Percentiles rank a stretch among this genome's conserved stretches.
Conservation (phyloP, 352 stramenopile genomes). For the Peronosclerospora sorghi region DNA sequence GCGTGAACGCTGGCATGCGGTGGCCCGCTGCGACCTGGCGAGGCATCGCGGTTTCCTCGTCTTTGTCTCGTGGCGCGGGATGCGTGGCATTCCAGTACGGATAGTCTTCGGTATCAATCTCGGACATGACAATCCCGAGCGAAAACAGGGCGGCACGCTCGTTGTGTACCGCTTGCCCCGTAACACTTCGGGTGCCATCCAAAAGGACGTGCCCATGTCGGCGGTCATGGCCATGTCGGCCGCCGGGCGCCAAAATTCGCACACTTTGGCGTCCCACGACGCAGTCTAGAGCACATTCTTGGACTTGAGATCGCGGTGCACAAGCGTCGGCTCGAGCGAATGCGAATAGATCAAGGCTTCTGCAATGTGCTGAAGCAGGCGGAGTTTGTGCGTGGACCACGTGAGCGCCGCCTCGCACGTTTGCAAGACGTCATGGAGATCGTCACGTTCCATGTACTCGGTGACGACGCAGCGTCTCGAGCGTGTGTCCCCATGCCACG, state of each 20-base stretch:
- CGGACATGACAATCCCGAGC: conserved; percentile 37
- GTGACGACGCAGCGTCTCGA: conserved; percentile 45
- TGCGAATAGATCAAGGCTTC: conserved; percentile 58
- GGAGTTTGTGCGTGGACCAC: conserved; percentile 43
- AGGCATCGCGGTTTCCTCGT: conserved; percentile 48
- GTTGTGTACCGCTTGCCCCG: conserved; percentile 33
- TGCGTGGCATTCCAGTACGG: conserved; percentile 47
- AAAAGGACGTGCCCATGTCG: conserved; percentile 55
- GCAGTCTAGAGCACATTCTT: conserved; percentile 38
- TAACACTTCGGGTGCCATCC: conserved; percentile 56
- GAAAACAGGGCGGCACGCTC: conserved; percentile 44
- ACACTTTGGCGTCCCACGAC: conserved; percentile 56
- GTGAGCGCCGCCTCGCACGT: conserved; percentile 33
- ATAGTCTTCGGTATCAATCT: conserved; percentile 58
- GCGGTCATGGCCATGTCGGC: conserved; percentile 46
- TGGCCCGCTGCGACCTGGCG: conserved; percentile 40
- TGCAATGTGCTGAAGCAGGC: conserved; percentile 45
- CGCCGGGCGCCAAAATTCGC: conserved; percentile 53
- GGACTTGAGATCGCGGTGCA: conserved; percentile 37
- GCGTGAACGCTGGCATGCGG: conserved; percentile 36
- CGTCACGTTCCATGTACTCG: conserved; percentile 66
- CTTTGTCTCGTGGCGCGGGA: conserved; percentile 21
- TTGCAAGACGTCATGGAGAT: conserved; percentile 47
- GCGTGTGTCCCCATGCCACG: conserved; percentile 50
- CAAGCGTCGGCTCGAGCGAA: conserved; percentile 41